Evolutionary conservation across 2,329 filamentous ascomycete genomes (phyloP), one percentile per base, ranked within the genome.

Genomic region (Calonectria hongkongensis): DNA sequence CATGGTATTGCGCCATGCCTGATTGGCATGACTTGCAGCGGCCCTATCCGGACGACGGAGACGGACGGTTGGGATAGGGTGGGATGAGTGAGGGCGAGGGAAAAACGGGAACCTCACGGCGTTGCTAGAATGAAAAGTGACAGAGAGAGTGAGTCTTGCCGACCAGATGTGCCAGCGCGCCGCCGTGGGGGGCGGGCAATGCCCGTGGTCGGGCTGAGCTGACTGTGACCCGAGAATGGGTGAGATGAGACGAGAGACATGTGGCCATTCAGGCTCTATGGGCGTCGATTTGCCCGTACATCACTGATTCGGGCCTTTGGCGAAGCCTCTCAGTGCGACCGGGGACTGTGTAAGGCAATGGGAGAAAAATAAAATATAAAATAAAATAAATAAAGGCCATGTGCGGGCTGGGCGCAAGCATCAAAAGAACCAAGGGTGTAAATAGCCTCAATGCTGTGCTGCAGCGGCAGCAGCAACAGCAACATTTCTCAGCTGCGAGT

Each of bases 11-110:
- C 76, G 74, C 80, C 72, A 78, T 75, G 73, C 80, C 80, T 64
- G 73, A 78, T 81, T 80, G 60, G 77, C 70, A 74, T 74, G 72
- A 70, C 75, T 73, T 80, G 79, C 80, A 81, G 79, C 80, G 79
- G 77, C 73, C 75, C 78, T 76, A 76, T 76, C 79, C 79, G 80
- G 74, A 66, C 66, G 66, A 73, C 54, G 65, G 69, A 73, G 72
- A 66, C 60, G 43, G 54, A 66, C 68, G 68, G 60, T 30, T 70
- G 64, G 70, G 54, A 68, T 48, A 60, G 58, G 64, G 60, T 70
- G 66, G 54, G 50, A 43, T 63, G 47, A 28, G 41, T 33, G 68
- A 60, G 66, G 54, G 43, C 54, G 21, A 63, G 63, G n/a, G 50
- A 64, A 27, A 41, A 50, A 50, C 30, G 36, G 48, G 64, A 56